Percentiles rank a stretch among this genome's conserved stretches.
Conservation (phyloP, 352 stramenopile species). For the Phytophthora ramorum region DNA sequence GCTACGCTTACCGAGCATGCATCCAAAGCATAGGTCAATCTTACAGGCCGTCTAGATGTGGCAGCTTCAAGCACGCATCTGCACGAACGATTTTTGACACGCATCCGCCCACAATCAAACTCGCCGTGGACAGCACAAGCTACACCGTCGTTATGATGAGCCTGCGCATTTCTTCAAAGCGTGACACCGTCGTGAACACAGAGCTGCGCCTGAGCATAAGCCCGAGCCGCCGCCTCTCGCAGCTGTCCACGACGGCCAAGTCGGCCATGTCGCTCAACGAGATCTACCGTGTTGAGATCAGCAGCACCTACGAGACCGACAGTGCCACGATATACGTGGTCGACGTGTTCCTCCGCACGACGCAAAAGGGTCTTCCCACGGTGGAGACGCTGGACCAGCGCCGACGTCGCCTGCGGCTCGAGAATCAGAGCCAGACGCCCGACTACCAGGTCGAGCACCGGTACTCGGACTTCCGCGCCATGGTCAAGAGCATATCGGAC, state of each 20-base stretch:
- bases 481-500: constrained; percentile 45
- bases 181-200: constrained; percentile 7
- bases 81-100: constrained; percentile 9
- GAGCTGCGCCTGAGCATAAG: constrained; percentile 13
- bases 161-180: constrained; percentile 17
- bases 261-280: constrained; percentile 67
- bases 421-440: constrained; percentile 22
- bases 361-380: constrained; percentile 59
- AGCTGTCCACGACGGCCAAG: constrained; percentile 56
- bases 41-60: too few relatives aligned
- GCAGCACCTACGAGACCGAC: constrained; percentile 39
- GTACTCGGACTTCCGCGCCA: constrained; percentile 61
- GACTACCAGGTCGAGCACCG: constrained; percentile 64
- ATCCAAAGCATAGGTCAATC: neutral
- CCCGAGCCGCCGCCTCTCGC: constrained; percentile 35
- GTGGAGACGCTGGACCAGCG: constrained; percentile 32
- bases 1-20: constrained; percentile 8
- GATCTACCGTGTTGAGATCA: constrained; percentile 59
- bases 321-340: constrained; percentile 60
- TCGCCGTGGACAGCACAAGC: constrained; percentile 11
- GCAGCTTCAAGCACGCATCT: constrained; percentile 19
- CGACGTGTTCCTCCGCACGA: constrained; percentile 50
- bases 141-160: constrained; percentile 1
- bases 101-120: constrained; percentile 21
- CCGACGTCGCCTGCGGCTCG: constrained; percentile 27